phyloP scores from a whole-genome alignment of 371 early-diverging fungal species.

The Batkoa obscura region DNA sequence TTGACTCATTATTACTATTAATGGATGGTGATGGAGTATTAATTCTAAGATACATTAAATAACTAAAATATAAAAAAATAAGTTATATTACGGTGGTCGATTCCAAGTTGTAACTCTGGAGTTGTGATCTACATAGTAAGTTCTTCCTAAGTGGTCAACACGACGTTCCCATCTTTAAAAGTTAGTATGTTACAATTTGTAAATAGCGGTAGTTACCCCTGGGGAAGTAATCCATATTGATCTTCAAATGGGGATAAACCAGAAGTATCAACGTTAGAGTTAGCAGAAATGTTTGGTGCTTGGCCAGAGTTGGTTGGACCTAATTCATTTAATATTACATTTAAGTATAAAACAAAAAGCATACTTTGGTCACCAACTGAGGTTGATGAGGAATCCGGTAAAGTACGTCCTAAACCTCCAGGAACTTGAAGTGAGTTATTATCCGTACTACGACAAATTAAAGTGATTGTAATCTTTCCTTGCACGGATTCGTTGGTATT shows the following conservation, averaged over 20 bases:
- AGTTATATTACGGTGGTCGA: slow-evolving; percentile 13
- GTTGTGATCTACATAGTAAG: slow-evolving; percentile 56
- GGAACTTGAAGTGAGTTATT: slow-evolving; percentile 2
- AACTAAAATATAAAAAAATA: not conserved
- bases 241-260: slow-evolving; percentile 29
- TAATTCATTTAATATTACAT: not conserved
- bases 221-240: slow-evolving; percentile 42
- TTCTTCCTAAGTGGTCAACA: slow-evolving; percentile 37
- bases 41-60: not conserved
- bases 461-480: slow-evolving; percentile 60
- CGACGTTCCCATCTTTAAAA: slow-evolving; percentile 44
- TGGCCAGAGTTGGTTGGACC: no score
- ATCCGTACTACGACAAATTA: slow-evolving; percentile 13
- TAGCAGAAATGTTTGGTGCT: slow-evolving; percentile 8
- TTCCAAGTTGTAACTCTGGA: slow-evolving; percentile 52
- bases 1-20: slow-evolving; percentile 5
- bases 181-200: not conserved
- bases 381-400: slow-evolving; percentile 9
- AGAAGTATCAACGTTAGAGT: slow-evolving; percentile 11
- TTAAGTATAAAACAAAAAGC: not conserved
- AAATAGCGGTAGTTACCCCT: slow-evolving; percentile 23
- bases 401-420: slow-evolving; percentile 9
- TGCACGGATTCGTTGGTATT: slow-evolving; percentile 61
- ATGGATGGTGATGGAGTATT: slow-evolving; percentile 7
- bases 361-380: not conserved